phyloP scores from a whole-genome alignment of 176 grass and related monocot species.

The Pontederia crassipes region DNA sequence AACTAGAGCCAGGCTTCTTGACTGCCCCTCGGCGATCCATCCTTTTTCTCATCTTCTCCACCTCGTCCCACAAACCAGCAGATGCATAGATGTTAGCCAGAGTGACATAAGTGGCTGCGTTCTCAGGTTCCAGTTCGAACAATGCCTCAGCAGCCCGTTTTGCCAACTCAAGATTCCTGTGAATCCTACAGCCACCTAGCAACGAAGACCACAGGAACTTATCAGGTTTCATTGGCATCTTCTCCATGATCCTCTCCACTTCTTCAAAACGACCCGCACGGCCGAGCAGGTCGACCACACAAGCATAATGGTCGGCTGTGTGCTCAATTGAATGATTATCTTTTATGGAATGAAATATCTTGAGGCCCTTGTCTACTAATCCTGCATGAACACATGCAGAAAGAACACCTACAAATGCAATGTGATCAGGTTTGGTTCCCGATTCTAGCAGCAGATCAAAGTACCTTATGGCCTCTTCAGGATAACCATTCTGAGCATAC shows the following conservation, averaged over 20 bases:
- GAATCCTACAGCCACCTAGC: constrained; percentile 52
- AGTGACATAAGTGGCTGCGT: constrained; percentile 68
- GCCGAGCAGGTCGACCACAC: constrained; percentile 63
- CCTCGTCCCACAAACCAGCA: constrained; percentile 42
- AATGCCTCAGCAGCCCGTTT: constrained; percentile 48
- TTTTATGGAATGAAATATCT: constrained; percentile 62
- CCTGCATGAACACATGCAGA: constrained; percentile 72
- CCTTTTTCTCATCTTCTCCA: constrained; percentile 43
- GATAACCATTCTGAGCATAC: constrained; percentile 61
- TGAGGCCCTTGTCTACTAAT: constrained; percentile 48
- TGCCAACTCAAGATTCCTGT: constrained; percentile 55
- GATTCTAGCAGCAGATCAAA: constrained; percentile 51
- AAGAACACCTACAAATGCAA: constrained; percentile 58
- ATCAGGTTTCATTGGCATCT: constrained; percentile 52
- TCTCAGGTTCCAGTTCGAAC: constrained; percentile 79
- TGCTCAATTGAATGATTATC: constrained; percentile 37
- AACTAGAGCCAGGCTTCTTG: constrained; percentile 69
- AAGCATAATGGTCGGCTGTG: constrained; percentile 71
- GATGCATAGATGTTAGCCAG: constrained; percentile 68
- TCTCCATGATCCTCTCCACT: constrained; percentile 52
- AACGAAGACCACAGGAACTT: constrained; percentile 85
- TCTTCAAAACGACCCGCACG: constrained; percentile 44
- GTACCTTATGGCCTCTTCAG: constrained; percentile 45
- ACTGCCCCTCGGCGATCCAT: constrained; percentile 48
- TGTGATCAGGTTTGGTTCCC: constrained; percentile 49